Evolutionary conservation across 192 early-diverging fungal species (phyloP).

Genomic region (Podochytrium sp.): DNA sequence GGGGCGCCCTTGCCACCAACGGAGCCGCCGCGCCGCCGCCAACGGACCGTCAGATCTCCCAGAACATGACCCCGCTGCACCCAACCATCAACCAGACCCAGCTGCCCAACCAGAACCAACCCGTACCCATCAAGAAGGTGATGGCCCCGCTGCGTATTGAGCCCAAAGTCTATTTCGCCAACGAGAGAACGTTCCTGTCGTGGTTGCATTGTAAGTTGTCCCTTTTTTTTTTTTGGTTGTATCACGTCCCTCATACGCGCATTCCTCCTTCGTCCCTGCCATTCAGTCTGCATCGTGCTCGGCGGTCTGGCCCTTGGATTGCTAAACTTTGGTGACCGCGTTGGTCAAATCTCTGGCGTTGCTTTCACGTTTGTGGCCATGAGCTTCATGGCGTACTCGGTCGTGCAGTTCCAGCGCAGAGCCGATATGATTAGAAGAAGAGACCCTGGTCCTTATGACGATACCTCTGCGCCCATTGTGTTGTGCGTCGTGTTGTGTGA

Average conservation of each 20-base stretch:
- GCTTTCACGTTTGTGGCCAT: slow-evolving; percentile 73
- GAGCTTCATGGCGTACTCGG: slow-evolving; percentile 56
- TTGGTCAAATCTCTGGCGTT: slow-evolving; percentile 71
- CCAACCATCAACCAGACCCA: slow-evolving; percentile 10
- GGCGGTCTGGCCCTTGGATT: slow-evolving; percentile 74
- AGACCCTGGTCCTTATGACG: slow-evolving; percentile 64
- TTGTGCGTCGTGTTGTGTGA: slow-evolving; percentile 65
- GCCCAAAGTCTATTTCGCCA: slow-evolving; percentile 87
- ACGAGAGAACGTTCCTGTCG: slow-evolving; percentile 75
- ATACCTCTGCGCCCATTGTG: slow-evolving; percentile 69
- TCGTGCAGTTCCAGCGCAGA: slow-evolving; percentile 71
- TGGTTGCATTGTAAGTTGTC: slow-evolving; percentile 24
- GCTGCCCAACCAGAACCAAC: slow-evolving; percentile 4
- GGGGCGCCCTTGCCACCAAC: neutral
- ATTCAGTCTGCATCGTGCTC: slow-evolving; percentile 62
- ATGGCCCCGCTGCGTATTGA: slow-evolving; percentile 69
- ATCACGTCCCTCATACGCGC: neutral
- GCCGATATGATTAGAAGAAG: slow-evolving; percentile 67
- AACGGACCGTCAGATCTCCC: slow-evolving; percentile 16
- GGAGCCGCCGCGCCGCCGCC: neutral
- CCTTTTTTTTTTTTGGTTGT: neutral
- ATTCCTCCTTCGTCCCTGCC: neutral
- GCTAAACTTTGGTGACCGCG: slow-evolving; percentile 75
- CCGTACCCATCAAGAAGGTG: slow-evolving; percentile 39
- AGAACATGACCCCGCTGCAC: slow-evolving; percentile 11